Percentiles rank a stretch among this genome's conserved stretches.
Conservation (phyloP, 2,329 filamentous ascomycete genomes). For the Sphaerulina vaccinii region DNA sequence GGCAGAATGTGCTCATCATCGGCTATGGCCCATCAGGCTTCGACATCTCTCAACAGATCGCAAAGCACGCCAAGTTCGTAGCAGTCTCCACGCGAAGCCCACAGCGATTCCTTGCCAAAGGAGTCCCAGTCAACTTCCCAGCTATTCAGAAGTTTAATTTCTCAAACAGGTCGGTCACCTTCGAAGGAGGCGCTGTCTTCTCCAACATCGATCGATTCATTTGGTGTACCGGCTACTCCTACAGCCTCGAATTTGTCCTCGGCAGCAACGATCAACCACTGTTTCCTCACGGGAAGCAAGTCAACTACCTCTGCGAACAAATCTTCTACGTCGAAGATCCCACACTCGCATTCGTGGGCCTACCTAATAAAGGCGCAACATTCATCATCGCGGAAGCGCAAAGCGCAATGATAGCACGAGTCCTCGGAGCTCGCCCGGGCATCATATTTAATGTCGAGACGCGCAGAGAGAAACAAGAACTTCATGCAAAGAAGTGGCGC, state of each 20-base stretch:
- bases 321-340: constrained; percentile 13
- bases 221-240: constrained; percentile 19
- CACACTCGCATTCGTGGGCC: constrained; percentile 11
- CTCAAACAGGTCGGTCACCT: neutral
- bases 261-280: neutral
- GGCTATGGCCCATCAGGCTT: constrained; percentile 17
- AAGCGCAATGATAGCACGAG: constrained; percentile 14
- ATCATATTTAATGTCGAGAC: neutral
- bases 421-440: neutral
- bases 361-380: constrained; percentile 5
- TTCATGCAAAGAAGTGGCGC: neutral
- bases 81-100: constrained; percentile 8
- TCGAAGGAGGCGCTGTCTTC: constrained; percentile 1
- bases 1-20: constrained; percentile 18
- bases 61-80: neutral
- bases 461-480: neutral
- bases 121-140: neutral
- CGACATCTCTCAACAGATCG: constrained; percentile 17
- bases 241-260: constrained; percentile 15
- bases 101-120: neutral
- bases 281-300: neutral
- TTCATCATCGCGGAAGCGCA: constrained; percentile 21
- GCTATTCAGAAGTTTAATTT: constrained; percentile 3
- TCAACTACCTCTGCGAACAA: constrained; percentile 9
- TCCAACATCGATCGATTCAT: constrained; percentile 14